Conservation (phyloP, 176 grass and related monocot species). For the Eleusine coracana region DNA sequence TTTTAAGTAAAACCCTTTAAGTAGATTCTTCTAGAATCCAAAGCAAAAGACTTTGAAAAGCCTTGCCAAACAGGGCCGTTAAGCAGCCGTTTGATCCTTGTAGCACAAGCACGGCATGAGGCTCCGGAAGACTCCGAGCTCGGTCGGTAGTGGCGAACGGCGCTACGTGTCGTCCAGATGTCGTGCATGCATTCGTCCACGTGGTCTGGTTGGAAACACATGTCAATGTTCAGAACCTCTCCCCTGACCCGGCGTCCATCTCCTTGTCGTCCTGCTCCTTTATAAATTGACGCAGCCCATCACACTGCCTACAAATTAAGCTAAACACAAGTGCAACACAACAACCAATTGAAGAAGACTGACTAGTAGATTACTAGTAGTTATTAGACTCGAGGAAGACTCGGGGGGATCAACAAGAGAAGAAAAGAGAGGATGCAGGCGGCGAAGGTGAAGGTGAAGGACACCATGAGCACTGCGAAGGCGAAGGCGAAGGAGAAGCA, state of each 20-base stretch:
- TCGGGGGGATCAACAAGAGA: background rate
- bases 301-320: no score
- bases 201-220: background rate
- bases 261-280: background rate
- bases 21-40: no score
- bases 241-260: background rate
- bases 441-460: slow-evolving; percentile 56
- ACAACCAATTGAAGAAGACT: no score
- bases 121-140: background rate
- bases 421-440: slow-evolving; percentile 35
- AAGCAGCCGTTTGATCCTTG: background rate
- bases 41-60: no score
- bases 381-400: no score
- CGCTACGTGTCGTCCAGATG: background rate
- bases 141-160: background rate
- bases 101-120: background rate
- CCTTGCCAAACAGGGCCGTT: no score
- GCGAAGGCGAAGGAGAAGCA: slow-evolving; percentile 42
- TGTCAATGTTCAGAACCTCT: background rate
- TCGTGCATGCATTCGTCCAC: background rate
- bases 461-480: slow-evolving; percentile 50
- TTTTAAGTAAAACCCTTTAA: no score
- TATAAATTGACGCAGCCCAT: background rate
- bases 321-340: background rate
- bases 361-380: no score